phyloP scores from a whole-genome alignment of 768 basidiomycete species.

The Clitopilus passeckerianus region DNA sequence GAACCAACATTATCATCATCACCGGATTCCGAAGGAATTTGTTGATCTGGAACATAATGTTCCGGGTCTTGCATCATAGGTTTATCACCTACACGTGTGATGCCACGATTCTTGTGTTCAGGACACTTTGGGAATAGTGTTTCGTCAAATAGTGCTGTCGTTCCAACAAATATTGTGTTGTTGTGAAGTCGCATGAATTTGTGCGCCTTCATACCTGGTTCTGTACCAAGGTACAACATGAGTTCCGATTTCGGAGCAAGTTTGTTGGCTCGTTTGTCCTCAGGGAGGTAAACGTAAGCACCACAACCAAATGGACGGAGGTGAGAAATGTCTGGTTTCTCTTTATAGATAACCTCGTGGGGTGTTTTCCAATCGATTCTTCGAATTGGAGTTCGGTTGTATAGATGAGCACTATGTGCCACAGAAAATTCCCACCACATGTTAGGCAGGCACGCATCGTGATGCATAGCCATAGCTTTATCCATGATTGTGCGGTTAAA shows the following conservation, averaged over 20 bases:
- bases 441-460: background rate
- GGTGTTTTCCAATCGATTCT: background rate
- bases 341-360: background rate
- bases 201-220: background rate
- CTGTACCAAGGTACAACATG: background rate
- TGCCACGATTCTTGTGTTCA: background rate
- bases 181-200: constrained; percentile 1
- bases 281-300: constrained; percentile 2
- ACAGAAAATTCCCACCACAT: constrained; percentile 6
- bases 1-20: background rate
- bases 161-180: background rate
- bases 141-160: constrained; percentile 5
- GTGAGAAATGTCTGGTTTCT: constrained; percentile 1
- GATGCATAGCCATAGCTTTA: background rate
- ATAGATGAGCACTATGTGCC: background rate
- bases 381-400: background rate
- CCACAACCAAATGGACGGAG: constrained; percentile 5
- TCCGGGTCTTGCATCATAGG: background rate
- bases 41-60: background rate
- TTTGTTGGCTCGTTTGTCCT: background rate
- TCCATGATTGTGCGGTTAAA: constrained; percentile 8
- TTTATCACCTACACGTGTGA: background rate
- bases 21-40: background rate
- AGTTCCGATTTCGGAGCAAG: background rate
- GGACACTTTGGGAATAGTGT: constrained; percentile 3